These are phyloP conservation scores for Syzygium malaccense DNA, from an alignment of 441 rosid genomes.

Conservation along the genomic window DNA sequence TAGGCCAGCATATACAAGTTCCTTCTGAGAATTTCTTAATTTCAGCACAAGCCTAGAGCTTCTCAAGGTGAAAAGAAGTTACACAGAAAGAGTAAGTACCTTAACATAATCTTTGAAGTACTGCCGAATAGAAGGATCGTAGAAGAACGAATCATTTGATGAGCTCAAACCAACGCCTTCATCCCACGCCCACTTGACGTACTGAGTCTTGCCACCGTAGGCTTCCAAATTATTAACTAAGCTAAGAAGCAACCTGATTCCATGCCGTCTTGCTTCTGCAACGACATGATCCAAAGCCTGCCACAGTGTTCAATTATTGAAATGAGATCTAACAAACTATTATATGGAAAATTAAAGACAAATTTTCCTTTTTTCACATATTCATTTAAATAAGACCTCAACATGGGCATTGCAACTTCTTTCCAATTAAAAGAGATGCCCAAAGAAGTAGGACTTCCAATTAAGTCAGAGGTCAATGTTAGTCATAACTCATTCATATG, in stretches of 20 bases:
- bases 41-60: neutral
- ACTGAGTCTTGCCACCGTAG: slow-evolving; percentile 91
- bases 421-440: neutral
- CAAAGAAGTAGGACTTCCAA: neutral
- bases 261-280: slow-evolving; percentile 70
- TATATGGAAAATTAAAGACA: neutral
- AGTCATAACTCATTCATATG: neutral
- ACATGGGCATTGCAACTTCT: neutral
- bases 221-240: slow-evolving; percentile 80
- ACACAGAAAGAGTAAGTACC: slow-evolving; percentile 17
- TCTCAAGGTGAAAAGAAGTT: neutral
- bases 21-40: neutral
- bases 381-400: neutral
- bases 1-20: neutral
- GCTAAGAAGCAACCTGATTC: slow-evolving; percentile 72
- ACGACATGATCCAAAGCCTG: slow-evolving; percentile 93
- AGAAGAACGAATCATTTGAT: slow-evolving; percentile 92
- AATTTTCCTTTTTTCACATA: neutral
- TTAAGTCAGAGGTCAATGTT: neutral
- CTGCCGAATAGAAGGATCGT: slow-evolving; percentile 80
- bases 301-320: neutral
- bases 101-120: slow-evolving; percentile 77
- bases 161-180: slow-evolving; percentile 92
- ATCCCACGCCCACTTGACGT: slow-evolving; percentile 94
- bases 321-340: neutral